phyloP scores from a whole-genome alignment of 2,329 filamentous ascomycete genomes.

The Aspergillus brunneoviolaceus region DNA sequence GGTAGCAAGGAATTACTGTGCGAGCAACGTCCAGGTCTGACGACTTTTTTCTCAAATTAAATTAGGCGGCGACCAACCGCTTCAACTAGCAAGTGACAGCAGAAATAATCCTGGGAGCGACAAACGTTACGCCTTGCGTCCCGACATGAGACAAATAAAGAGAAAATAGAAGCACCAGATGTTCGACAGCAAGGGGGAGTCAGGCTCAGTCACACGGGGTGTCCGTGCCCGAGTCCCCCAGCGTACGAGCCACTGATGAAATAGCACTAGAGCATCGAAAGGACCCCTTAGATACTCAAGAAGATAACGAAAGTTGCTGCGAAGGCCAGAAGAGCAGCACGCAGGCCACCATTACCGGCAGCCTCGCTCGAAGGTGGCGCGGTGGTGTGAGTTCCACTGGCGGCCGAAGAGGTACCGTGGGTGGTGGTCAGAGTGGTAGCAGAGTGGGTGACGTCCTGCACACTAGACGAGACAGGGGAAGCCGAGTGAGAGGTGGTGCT shows the following conservation, averaged over 20 bases:
- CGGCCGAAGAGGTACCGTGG: slow-evolving; percentile 1
- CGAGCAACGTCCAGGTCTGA: slow-evolving; percentile 4
- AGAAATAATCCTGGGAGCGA: slow-evolving; percentile 8
- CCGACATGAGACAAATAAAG: not conserved
- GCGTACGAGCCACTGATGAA: not conserved
- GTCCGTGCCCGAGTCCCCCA: not conserved
- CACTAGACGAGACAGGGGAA: not conserved
- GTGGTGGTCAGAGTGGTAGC: not conserved
- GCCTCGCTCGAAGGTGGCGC: slow-evolving; percentile 24
- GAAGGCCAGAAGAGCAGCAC: slow-evolving; percentile 8
- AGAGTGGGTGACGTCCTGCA: not conserved
- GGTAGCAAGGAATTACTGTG: slow-evolving; percentile 17
- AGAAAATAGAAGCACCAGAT: slow-evolving; percentile 6
- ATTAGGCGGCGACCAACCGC: slow-evolving; percentile 8
- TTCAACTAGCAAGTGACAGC: slow-evolving; percentile 5
- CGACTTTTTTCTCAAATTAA: slow-evolving; percentile 9
- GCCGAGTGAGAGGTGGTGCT: not conserved
- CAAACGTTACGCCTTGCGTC: not conserved
- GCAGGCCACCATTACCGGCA: not conserved
- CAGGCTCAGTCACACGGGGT: slow-evolving; percentile 9
- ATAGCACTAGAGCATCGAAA: not conserved
- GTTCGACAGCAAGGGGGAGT: slow-evolving; percentile 1
- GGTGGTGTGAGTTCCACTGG: slow-evolving; percentile 5
- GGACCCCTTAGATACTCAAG: not conserved
- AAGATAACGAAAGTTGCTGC: slow-evolving; percentile 2